A percentile compares a stretch with the other conserved stretches of the same genome.
These are phyloP conservation scores for Xylariaceae sp. DNA, from an alignment of 2,329 filamentous ascomycete genomes.

Conservation along the genomic window DNA sequence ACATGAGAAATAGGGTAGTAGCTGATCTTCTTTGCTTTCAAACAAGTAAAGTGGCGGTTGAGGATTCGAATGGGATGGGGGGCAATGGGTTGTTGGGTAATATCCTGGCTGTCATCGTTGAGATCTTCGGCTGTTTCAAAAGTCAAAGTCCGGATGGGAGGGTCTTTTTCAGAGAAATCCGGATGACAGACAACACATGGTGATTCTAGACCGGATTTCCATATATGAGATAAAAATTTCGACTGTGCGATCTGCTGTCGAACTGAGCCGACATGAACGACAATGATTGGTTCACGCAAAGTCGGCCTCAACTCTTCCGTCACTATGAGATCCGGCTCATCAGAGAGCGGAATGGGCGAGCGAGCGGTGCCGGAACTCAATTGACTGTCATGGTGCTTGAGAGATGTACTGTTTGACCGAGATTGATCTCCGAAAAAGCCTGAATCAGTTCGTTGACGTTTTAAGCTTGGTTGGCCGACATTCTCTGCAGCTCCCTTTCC, in stretches of 20 bases:
- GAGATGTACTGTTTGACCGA: not conserved
- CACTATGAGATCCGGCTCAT: constrained; percentile 9
- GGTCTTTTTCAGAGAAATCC: constrained; percentile 6
- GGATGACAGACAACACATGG: constrained; percentile 7
- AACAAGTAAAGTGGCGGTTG: constrained; percentile 11
- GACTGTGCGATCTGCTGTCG: constrained; percentile 12
- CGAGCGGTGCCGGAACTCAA: constrained; percentile 7
- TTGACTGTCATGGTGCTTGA: constrained; percentile 7
- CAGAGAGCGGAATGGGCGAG: constrained; percentile 11
- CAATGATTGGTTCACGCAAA: constrained; percentile 6
- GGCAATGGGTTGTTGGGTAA: constrained; percentile 9
- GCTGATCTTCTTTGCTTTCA: constrained; percentile 9
- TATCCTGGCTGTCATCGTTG: constrained; percentile 7
- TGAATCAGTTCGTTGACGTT: constrained; percentile 11
- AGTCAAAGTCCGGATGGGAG: constrained; percentile 10
- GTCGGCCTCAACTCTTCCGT: constrained; percentile 5
- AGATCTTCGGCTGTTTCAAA: constrained; percentile 12
- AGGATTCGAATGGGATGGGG: constrained; percentile 10
- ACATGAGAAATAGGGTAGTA: constrained; percentile 13
- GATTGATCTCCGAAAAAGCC: constrained; percentile 10
- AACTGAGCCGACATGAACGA: constrained; percentile 8
- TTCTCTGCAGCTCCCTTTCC: not conserved
- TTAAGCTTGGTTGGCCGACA: constrained; percentile 3
- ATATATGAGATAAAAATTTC: constrained; percentile 10
- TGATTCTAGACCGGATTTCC: constrained; percentile 10